phyloP scores from a whole-genome alignment of 345 rosid species.

The Hibiscus trionum region DNA sequence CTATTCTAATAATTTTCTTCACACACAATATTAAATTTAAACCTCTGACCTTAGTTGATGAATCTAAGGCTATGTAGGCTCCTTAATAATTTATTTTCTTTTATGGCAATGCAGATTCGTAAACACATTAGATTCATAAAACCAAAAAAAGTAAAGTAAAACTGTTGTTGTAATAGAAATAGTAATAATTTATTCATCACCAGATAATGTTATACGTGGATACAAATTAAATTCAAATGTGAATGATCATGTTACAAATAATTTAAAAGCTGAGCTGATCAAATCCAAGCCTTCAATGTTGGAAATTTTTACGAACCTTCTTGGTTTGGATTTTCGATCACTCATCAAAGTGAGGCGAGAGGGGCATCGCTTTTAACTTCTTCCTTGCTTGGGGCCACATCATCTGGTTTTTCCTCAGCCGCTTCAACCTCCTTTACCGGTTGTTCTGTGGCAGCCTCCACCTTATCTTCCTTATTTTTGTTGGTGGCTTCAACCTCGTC shows the following conservation, averaged over 20 bases:
- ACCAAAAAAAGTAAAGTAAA: too few species aligned
- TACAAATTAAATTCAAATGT: background rate
- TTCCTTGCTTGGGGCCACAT: conserved; percentile 7
- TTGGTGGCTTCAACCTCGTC: conserved; percentile 5
- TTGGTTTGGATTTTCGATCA: background rate
- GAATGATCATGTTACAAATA: background rate
- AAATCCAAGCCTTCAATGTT: background rate
- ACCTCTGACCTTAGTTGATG: too few species aligned
- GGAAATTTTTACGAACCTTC: background rate
- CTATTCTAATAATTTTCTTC: too few species aligned
- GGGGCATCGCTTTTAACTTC: conserved; percentile 26
- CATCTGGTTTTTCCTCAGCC: conserved; percentile 14
- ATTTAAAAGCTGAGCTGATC: background rate
- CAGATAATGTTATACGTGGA: background rate
- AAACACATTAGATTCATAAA: too few species aligned
- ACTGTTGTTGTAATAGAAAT: background rate
- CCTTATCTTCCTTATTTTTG: conserved; percentile 15
- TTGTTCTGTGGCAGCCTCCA: conserved; percentile 16
- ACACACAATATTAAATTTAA: too few species aligned
- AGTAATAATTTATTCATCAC: background rate
- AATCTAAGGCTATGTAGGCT: too few species aligned
- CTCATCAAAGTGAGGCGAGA: conserved; percentile 22
- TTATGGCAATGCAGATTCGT: too few species aligned
- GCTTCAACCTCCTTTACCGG: conserved; percentile 19
- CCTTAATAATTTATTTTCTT: too few species aligned